phyloP scores from a whole-genome alignment of 345 rosid genomes.

The Hirschfeldia incana region DNA sequence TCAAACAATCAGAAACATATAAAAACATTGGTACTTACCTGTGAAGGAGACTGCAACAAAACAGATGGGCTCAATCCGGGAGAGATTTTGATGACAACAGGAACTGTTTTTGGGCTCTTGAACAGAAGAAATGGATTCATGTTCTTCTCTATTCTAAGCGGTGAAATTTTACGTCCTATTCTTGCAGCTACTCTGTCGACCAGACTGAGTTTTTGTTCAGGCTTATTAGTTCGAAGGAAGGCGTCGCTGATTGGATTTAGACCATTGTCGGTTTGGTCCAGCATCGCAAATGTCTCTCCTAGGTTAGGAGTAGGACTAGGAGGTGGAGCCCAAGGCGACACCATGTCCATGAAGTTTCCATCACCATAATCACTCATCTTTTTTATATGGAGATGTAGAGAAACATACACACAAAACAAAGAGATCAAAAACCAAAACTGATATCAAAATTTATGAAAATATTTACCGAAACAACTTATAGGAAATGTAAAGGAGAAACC shows the following conservation, averaged over 20 bases:
- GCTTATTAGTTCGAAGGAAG: not conserved
- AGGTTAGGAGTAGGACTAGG: slow-evolving; percentile 13
- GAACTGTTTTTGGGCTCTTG: not conserved
- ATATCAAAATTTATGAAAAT: not conserved
- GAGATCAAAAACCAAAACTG: not conserved
- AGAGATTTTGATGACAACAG: slow-evolving; percentile 3
- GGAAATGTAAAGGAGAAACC: too few species aligned
- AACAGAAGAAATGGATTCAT: not conserved
- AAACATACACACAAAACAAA: not conserved
- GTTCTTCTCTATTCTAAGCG: not conserved
- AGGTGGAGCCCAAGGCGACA: not conserved
- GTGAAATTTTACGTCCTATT: not conserved
- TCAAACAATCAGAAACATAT: not conserved
- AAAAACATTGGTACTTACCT: slow-evolving; percentile 3
- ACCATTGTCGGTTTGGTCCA: slow-evolving; percentile 13
- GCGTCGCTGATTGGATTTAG: slow-evolving; percentile 1
- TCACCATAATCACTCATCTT: slow-evolving; percentile 6
- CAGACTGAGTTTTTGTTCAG: slow-evolving; percentile 13
- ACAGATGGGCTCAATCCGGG: slow-evolving; percentile 32
- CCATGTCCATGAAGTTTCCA: slow-evolving; percentile 1
- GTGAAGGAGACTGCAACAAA: slow-evolving; percentile 21
- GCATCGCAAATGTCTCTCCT: not conserved
- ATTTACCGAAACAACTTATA: too few species aligned
- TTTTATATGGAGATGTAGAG: not conserved
- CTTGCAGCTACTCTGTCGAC: slow-evolving; percentile 18